Evolutionary conservation across 2,329 filamentous ascomycete species (phyloP).

Genomic region (Sordariomycetes sp.): DNA sequence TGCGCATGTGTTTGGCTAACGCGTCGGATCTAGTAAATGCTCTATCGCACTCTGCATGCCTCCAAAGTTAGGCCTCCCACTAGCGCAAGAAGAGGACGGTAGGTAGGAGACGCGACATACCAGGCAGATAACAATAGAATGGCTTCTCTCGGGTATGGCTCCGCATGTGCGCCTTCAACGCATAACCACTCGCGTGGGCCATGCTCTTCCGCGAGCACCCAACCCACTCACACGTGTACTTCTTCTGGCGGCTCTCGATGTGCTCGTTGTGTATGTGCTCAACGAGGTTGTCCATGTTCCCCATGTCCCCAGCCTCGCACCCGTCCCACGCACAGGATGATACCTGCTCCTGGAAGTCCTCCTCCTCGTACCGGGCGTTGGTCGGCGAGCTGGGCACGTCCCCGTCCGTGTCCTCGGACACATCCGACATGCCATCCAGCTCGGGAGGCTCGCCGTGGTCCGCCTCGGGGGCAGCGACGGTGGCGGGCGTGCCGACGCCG

Average conservation of each 20-base stretch:
- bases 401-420: constrained; percentile 85
- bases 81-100: neutral
- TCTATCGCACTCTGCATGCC: constrained; percentile 73
- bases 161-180: constrained; percentile 91
- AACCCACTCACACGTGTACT: constrained; percentile 96
- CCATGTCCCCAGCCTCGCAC: constrained; percentile 58
- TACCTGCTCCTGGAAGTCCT: constrained; percentile 67
- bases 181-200: constrained; percentile 90
- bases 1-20: constrained; percentile 95
- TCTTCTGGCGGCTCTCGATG: constrained; percentile 87
- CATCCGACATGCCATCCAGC: constrained; percentile 53
- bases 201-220: constrained; percentile 83
- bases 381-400: constrained; percentile 65
- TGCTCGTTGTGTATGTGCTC: constrained; percentile 86
- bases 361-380: constrained; percentile 59
- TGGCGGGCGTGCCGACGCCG: constrained; percentile 33
- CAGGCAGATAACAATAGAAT: constrained; percentile 90
- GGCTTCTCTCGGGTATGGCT: constrained; percentile 98
- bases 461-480: constrained; percentile 25
- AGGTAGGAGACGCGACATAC: constrained; percentile 36
- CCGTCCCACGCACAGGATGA: constrained; percentile 71
- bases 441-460: constrained; percentile 38
- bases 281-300: constrained; percentile 73
- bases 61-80: neutral
- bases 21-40: constrained; percentile 95